phyloP scores from a whole-genome alignment of 352 stramenopile species.

The Pythium aristosporum region DNA sequence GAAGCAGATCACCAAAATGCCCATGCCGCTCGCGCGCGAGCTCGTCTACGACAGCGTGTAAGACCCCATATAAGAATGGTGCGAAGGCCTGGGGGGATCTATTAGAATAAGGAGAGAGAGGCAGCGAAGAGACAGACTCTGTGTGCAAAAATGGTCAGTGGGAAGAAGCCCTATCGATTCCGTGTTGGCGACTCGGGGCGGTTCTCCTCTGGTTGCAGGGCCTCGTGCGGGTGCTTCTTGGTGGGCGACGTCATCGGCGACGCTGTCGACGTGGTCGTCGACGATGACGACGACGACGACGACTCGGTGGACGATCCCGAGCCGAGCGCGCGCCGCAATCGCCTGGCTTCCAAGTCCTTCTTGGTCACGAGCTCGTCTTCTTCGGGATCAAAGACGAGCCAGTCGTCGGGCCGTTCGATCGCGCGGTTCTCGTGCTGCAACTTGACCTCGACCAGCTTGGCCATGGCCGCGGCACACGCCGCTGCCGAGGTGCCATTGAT shows the following conservation, averaged over 20 bases:
- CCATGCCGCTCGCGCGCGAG: slow-evolving; percentile 42
- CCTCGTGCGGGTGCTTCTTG: slow-evolving; percentile 6
- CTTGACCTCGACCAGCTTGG: slow-evolving; percentile 66
- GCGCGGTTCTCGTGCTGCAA: slow-evolving; percentile 46
- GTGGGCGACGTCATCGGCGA: slow-evolving; percentile 17
- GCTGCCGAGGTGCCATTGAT: slow-evolving; percentile 31
- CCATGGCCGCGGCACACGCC: slow-evolving; percentile 32
- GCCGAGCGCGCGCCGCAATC: slow-evolving; percentile 13
- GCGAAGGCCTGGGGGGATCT: slow-evolving; percentile 1
- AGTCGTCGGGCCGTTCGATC: slow-evolving; percentile 61
- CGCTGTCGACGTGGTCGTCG: slow-evolving; percentile 13
- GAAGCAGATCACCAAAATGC: slow-evolving; percentile 58
- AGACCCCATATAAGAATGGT: background rate
- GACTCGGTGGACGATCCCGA: slow-evolving; percentile 12
- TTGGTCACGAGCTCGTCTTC: slow-evolving; percentile 58
- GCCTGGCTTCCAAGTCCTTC: slow-evolving; percentile 30
- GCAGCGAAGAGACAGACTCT: background rate
- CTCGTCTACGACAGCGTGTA: slow-evolving; percentile 34
- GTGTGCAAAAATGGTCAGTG: background rate
- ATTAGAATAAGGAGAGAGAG: slow-evolving; percentile 4
- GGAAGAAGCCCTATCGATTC: background rate
- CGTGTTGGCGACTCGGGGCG: background rate
- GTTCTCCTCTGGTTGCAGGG: background rate
- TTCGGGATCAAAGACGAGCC: slow-evolving; percentile 75
- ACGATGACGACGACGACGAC: slow-evolving; percentile 6